Conservation (phyloP, 176 grass and related monocot genomes). For the Aegilops longissima region DNA sequence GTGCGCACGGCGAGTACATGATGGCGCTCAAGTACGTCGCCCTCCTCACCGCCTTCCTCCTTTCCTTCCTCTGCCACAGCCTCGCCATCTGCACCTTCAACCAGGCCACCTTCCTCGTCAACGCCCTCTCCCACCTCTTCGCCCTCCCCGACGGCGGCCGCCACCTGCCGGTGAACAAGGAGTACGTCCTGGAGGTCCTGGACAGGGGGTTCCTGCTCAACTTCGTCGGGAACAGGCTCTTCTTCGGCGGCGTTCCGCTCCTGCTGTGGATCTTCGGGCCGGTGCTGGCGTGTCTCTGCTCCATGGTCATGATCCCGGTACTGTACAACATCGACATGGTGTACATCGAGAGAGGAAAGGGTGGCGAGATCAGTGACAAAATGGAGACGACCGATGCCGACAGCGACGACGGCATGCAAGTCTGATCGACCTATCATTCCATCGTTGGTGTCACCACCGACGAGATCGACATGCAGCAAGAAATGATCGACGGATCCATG, state of each 20-base stretch:
- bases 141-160: background rate
- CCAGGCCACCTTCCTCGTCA: conserved; percentile 75
- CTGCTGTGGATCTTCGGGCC: conserved; percentile 82
- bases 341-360: background rate
- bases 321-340: conserved; percentile 67
- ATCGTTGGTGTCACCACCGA: background rate
- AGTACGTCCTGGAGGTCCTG: conserved; percentile 56
- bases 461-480: background rate
- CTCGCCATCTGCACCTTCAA: conserved; percentile 71
- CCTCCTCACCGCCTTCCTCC: conserved; percentile 65
- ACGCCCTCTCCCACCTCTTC: conserved; percentile 33
- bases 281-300: conserved; percentile 56
- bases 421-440: background rate
- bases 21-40: conserved; percentile 58
- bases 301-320: conserved; percentile 40
- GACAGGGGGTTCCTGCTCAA: conserved; percentile 50
- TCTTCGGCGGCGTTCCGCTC: conserved; percentile 64
- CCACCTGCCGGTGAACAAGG: conserved; percentile 20
- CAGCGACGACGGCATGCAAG: conserved; percentile 27
- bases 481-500: background rate
- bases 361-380: background rate
- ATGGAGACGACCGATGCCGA: background rate
- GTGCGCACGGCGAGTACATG: conserved; percentile 62
- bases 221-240: conserved; percentile 64
- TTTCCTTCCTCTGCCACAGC: conserved; percentile 77